Evolutionary conservation across 192 early-diverging fungal genomes (phyloP).

Genomic region (Backusella mclennaniae): DNA sequence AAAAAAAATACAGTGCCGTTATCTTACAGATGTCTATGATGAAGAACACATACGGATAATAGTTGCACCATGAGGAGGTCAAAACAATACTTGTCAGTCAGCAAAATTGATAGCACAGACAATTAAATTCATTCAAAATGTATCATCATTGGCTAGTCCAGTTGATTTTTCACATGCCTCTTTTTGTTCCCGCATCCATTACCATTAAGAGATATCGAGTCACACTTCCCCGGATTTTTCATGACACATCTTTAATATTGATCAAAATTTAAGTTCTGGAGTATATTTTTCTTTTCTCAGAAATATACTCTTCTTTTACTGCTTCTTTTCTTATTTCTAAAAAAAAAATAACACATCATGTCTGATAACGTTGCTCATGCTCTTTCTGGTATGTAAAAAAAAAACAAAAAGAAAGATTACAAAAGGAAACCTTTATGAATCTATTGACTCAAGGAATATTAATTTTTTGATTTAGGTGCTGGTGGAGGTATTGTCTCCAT

Average conservation of each 20-base stretch:
- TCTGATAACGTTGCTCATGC: constrained; percentile 84
- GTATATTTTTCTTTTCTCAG: background rate
- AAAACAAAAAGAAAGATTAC: background rate
- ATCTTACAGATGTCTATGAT: background rate
- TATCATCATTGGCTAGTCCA: background rate
- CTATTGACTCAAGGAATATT: background rate
- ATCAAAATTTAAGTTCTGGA: background rate
- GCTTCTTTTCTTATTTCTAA: constrained; percentile 15
- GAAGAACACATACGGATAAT: background rate
- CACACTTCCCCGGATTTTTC: constrained; percentile 12
- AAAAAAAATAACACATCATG: constrained; percentile 41
- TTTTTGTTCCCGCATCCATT: background rate
- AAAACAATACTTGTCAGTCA: background rate
- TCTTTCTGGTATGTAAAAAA: constrained; percentile 50
- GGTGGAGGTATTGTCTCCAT: constrained; percentile 90
- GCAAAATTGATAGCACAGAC: constrained; percentile 3
- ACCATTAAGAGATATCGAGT: background rate
- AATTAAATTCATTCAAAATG: background rate
- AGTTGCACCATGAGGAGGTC: background rate
- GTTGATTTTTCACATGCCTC: background rate
- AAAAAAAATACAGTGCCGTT: background rate
- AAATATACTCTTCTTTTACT: constrained; percentile 21
- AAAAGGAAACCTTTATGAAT: background rate
- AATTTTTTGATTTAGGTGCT: constrained; percentile 51
- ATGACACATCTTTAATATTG: constrained; percentile 13